These are phyloP conservation scores for Hippophae rhamnoides DNA, from an alignment of 306 rosid genomes.

Conservation along the genomic window DNA sequence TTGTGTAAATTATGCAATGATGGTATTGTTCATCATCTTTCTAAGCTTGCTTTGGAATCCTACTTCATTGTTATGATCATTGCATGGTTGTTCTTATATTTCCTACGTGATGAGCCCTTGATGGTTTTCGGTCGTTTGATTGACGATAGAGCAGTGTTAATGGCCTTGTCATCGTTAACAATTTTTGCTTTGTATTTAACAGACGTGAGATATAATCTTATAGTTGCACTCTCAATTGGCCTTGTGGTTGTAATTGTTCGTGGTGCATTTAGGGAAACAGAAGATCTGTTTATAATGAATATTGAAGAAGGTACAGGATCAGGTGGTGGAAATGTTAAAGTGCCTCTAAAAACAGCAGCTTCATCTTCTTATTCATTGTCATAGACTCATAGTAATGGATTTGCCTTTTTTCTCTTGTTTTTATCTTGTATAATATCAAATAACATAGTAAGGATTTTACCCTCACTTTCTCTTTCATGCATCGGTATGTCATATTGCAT, in stretches of 20 bases:
- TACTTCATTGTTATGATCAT: conserved; percentile 24
- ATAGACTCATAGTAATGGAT: neutral
- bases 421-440: neutral
- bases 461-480: too few species aligned
- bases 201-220: conserved; percentile 31
- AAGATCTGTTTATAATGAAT: conserved; percentile 32
- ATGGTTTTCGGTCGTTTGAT: conserved; percentile 22
- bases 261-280: conserved; percentile 44
- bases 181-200: conserved; percentile 30
- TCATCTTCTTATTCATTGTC: conserved; percentile 50
- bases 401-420: neutral
- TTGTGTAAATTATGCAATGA: conserved; percentile 41
- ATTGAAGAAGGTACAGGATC: conserved; percentile 27
- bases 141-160: conserved; percentile 31
- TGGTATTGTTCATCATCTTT: conserved; percentile 31
- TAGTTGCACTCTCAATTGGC: conserved; percentile 29
- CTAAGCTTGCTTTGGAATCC: conserved; percentile 57
- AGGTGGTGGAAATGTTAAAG: conserved; percentile 15
- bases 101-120: conserved; percentile 40
- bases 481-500: too few species aligned
- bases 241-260: conserved; percentile 29
- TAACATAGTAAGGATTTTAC: neutral
- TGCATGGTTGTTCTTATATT: conserved; percentile 47
- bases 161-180: conserved; percentile 27
- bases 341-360: conserved; percentile 53